Evolutionary conservation across 768 basidiomycete species (phyloP), one percentile per base, ranked within the genome.

Genomic region (Kondoa malvinella): DNA sequence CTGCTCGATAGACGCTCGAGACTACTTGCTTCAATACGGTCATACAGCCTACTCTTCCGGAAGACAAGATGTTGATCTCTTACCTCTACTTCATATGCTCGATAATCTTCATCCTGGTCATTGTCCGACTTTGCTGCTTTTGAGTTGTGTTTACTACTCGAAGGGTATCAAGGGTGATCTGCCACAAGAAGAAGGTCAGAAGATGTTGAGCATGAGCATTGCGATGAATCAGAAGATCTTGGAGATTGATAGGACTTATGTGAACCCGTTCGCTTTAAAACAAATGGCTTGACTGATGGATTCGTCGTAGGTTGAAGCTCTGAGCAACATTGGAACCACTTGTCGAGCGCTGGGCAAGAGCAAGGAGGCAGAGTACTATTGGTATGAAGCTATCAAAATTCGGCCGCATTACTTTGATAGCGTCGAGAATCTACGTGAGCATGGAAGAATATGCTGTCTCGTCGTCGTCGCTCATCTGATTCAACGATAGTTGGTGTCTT

Each of bases 271-370:
- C 1, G 40, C 40, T 21, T 50, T 21, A 50, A 21, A 21, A 8
- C 17, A 32, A 66, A 34, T 33, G 64, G 27, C 34, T 25, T 1
- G n/a, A 29, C 8, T 32, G 57, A 25, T 57, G 2, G 4, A 0
- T 15, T 58, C 3, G 21, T 4, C 2, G 3, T 65, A 79, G 78
- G 78, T 75, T 58, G 80, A 80, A 69, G 78, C 79, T 21, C 78
- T 80, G 79, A 76, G 73, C 57, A 80, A 80, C 67, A 77, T 80
- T 33, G 80, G 79, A 4, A 77, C 77, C 30, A 76, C 78, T 15
- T 68, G 77, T 66, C 73, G 75, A 26, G 77, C 77, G 4, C 72
- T 78, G 71, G 78, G 78, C 30, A 71, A 70, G 14, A 68, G 70
- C 62, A 70, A 73, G 3, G 75, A 78, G 34, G 80, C 80, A 0